A percentile compares a stretch with the other conserved stretches of the same genome.
Evolutionary conservation across 352 stramenopile species (phyloP).

Genomic region (Hyaloperonospora brassicae): DNA sequence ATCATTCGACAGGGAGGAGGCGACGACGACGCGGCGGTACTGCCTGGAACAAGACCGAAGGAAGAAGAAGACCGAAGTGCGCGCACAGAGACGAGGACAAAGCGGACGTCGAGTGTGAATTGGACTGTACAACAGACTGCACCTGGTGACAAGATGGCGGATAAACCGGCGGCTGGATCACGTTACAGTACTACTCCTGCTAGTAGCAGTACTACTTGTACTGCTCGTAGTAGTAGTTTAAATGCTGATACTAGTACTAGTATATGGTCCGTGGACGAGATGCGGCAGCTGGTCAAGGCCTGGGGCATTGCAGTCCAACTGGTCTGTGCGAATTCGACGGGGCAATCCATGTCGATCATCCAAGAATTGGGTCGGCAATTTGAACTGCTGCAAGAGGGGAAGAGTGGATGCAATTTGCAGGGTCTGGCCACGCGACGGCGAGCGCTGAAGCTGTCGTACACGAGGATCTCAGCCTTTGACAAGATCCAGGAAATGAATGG

Average conservation of each 20-base stretch:
- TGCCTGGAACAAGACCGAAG: slow-evolving; percentile 6
- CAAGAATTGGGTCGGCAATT: slow-evolving; percentile 29
- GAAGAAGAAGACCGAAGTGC: slow-evolving; percentile 3
- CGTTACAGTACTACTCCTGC: no score
- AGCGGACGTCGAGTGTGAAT: no score
- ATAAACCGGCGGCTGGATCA: no score
- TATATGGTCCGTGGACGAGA: slow-evolving; percentile 24
- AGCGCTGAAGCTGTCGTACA: slow-evolving; percentile 28
- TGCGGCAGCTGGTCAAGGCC: slow-evolving; percentile 22
- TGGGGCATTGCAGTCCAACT: slow-evolving; percentile 19
- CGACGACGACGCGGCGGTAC: slow-evolving; percentile 7
- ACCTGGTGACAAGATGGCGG: neutral
- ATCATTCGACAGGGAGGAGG: slow-evolving; percentile 18
- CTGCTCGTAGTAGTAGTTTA: no score
- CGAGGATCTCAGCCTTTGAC: slow-evolving; percentile 24
- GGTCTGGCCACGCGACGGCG: slow-evolving; percentile 20
- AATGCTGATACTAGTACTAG: no score
- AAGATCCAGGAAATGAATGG: slow-evolving; percentile 31
- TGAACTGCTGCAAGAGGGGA: slow-evolving; percentile 16
- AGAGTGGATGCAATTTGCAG: slow-evolving; percentile 20
- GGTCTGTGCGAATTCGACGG: slow-evolving; percentile 13
- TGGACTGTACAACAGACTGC: neutral
- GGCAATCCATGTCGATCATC: slow-evolving; percentile 21
- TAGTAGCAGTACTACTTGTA: no score
- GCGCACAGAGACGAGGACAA: no score